These are phyloP conservation scores for Populus davidiana DNA, from an alignment of 345 rosid species.

Conservation along the genomic window DNA sequence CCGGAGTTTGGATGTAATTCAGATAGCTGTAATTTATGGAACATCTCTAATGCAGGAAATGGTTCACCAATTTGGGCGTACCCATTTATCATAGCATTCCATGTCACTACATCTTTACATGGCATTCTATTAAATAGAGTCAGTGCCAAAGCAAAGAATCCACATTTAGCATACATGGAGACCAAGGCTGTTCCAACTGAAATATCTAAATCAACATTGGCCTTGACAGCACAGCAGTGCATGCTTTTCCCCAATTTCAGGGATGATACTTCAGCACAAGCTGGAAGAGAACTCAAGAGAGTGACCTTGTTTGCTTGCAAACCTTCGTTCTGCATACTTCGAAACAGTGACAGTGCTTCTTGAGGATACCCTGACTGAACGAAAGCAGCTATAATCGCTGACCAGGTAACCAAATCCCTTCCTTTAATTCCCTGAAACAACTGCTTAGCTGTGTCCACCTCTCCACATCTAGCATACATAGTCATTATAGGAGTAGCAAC, in stretches of 20 bases:
- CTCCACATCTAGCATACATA: constrained; percentile 62
- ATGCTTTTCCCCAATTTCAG: constrained; percentile 50
- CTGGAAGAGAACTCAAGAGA: constrained; percentile 47
- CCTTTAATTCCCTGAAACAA: constrained; percentile 32
- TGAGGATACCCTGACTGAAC: constrained; percentile 51
- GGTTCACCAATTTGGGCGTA: constrained; percentile 42
- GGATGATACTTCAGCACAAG: constrained; percentile 42
- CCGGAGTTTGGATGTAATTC: constrained; percentile 43
- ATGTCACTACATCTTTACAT: constrained; percentile 49
- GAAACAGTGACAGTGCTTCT: constrained; percentile 46
- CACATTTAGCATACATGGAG: constrained; percentile 58
- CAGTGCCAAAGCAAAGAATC: constrained; percentile 36
- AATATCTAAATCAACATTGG: constrained; percentile 39
- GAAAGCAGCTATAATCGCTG: constrained; percentile 49
- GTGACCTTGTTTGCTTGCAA: constrained; percentile 45
- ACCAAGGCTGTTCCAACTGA: constrained; percentile 45
- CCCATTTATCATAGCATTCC: constrained; percentile 59
- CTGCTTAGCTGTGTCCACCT: constrained; percentile 34
- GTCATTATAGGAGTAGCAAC: constrained; percentile 51
- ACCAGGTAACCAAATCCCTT: constrained; percentile 58
- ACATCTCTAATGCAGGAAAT: constrained; percentile 35
- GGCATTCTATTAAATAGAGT: constrained; percentile 42
- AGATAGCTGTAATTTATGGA: constrained; percentile 36
- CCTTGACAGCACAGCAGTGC: constrained; percentile 53
- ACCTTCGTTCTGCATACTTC: constrained; percentile 40